phyloP scores from a whole-genome alignment of 352 stramenopile genomes.

The Halophytophthora polymorphica region DNA sequence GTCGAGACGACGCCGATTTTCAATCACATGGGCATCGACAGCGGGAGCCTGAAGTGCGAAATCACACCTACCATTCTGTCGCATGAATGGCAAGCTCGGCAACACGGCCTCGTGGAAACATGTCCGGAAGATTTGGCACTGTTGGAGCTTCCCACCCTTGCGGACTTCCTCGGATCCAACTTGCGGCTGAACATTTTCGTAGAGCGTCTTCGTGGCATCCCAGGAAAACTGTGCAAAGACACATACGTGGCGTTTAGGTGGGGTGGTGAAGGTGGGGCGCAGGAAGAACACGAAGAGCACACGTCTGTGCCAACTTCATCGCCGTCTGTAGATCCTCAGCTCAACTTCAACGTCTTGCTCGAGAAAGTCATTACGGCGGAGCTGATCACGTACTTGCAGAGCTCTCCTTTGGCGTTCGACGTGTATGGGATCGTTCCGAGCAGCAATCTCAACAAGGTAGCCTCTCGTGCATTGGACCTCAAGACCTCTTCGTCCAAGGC shows the following conservation, averaged over 20 bases:
- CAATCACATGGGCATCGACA: constrained; percentile 35
- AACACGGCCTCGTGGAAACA: constrained; percentile 60
- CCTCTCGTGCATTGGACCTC: constrained; percentile 40
- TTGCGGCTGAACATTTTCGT: constrained; percentile 52
- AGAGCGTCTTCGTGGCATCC: constrained; percentile 53
- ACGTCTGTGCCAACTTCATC: constrained; percentile 40
- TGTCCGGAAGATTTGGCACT: constrained; percentile 37
- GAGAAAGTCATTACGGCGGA: constrained; percentile 52
- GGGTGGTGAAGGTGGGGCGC: constrained; percentile 7
- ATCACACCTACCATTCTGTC: constrained; percentile 62
- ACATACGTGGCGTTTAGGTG: constrained; percentile 59
- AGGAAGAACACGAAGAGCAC: constrained; percentile 27
- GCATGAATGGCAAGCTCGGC: constrained; percentile 68
- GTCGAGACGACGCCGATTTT: constrained; percentile 56
- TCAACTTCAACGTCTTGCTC: constrained; percentile 58
- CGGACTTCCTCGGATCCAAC: constrained; percentile 49
- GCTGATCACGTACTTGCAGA: constrained; percentile 40
- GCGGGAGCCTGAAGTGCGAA: constrained; percentile 52
- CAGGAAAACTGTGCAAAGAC: constrained; percentile 73
- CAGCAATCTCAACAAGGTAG: constrained; percentile 73
- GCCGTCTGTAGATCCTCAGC: constrained; percentile 52
- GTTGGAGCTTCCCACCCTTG: constrained; percentile 41
- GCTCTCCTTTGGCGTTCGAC: constrained; percentile 48
- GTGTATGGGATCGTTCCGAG: constrained; percentile 75
- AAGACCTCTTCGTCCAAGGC: constrained; percentile 14